A percentile compares a stretch with the other conserved stretches of the same genome.
These are phyloP conservation scores for Thamnidium elegans DNA, from an alignment of 192 early-diverging fungal genomes.

Conservation along the genomic window DNA sequence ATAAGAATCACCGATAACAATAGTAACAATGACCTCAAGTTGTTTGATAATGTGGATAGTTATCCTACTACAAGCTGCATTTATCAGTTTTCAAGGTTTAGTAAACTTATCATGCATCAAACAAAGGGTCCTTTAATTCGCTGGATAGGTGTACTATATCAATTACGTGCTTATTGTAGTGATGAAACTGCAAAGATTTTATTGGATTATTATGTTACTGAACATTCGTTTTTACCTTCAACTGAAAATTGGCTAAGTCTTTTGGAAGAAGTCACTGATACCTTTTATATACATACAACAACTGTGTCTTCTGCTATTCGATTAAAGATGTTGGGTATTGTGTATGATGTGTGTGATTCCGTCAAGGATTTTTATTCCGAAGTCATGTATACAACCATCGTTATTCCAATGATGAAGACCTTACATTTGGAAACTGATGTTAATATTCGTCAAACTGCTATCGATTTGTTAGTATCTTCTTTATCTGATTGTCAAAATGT, in stretches of 20 bases:
- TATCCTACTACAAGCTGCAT: not conserved
- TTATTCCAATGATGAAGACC: slow-evolving; percentile 44
- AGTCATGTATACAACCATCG: slow-evolving; percentile 37
- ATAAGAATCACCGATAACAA: not conserved
- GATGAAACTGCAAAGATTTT: slow-evolving; percentile 42
- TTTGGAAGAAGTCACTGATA: slow-evolving; percentile 39
- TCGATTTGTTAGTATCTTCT: slow-evolving; percentile 39
- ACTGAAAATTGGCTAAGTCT: slow-evolving; percentile 51
- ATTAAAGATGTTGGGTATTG: slow-evolving; percentile 38
- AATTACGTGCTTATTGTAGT: slow-evolving; percentile 40
- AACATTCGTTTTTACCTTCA: slow-evolving; percentile 53
- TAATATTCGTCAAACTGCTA: slow-evolving; percentile 31
- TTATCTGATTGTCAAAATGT: slow-evolving; percentile 31
- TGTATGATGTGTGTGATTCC: slow-evolving; percentile 45
- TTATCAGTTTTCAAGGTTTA: slow-evolving; percentile 18
- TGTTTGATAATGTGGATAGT: not conserved
- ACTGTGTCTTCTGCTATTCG: slow-evolving; percentile 27
- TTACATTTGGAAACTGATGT: slow-evolving; percentile 39
- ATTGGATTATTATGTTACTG: slow-evolving; percentile 48
- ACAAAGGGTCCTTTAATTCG: slow-evolving; percentile 38
- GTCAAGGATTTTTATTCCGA: slow-evolving; percentile 53
- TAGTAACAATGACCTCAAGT: not conserved
- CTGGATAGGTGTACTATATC: slow-evolving; percentile 46
- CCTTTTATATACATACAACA: slow-evolving; percentile 39
- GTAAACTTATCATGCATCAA: slow-evolving; percentile 1